phyloP scores from a whole-genome alignment of 257 asterid genomes.

The Scutellaria galericulata region DNA sequence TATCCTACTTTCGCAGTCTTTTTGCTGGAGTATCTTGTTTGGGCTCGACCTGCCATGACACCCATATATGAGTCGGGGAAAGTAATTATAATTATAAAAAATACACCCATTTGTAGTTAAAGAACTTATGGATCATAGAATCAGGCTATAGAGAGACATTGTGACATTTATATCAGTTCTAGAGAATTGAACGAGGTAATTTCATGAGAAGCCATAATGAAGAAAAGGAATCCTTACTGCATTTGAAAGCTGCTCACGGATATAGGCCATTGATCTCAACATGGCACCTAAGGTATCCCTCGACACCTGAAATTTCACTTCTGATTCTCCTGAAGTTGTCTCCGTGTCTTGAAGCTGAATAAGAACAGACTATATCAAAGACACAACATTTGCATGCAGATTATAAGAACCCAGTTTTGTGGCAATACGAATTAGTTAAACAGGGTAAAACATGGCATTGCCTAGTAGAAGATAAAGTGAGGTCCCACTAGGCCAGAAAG shows the following conservation, averaged over 20 bases:
- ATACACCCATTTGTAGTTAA: background rate
- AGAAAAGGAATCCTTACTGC: constrained; percentile 47
- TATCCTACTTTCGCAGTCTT: constrained; percentile 59
- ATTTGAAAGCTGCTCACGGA: constrained; percentile 77
- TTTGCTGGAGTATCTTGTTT: constrained; percentile 56
- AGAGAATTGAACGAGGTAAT: too few relatives aligned
- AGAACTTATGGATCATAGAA: constrained; percentile 10
- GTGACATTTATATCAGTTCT: background rate
- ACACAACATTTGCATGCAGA: constrained; percentile 1
- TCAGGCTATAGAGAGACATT: constrained; percentile 8
- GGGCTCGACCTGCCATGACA: constrained; percentile 56
- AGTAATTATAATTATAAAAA: background rate
- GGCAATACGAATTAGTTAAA: constrained; percentile 23
- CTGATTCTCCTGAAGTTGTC: constrained; percentile 70
- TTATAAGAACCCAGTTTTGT: constrained; percentile 26
- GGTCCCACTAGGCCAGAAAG: constrained; percentile 16
- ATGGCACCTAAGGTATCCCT: constrained; percentile 78
- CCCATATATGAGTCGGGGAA: constrained; percentile 17
- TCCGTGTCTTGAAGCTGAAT: constrained; percentile 86
- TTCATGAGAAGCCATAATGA: background rate
- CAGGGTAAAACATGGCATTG: background rate
- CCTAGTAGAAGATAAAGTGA: constrained; percentile 10
- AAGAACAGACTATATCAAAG: constrained; percentile 29
- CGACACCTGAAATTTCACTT: constrained; percentile 84
- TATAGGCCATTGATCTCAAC: constrained; percentile 87